Evolutionary conservation across 345 rosid species (phyloP), one percentile per base, ranked within the genome.

Genomic region (Pistacia vera): DNA sequence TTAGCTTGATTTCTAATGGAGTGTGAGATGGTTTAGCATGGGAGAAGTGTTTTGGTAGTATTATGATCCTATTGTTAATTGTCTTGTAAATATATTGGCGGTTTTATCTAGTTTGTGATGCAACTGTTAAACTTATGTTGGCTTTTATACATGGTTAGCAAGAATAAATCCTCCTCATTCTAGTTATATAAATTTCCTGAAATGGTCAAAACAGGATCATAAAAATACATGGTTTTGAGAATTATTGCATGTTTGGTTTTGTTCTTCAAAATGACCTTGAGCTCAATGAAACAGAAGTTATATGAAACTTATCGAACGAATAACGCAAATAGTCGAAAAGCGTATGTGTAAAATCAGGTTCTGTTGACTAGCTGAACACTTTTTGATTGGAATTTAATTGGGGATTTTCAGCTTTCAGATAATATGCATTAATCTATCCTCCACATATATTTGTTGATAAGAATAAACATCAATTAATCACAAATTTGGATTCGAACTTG

Each of bases 61-160:
- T 36, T 36, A 36, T 36, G 41, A 36, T 5, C 3, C 41, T 36
- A 38, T 13, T 4, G 9, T 20, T 8, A 66, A 12, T 11, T 20
- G 20, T 16, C 44, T 11, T 12, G 70, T 22, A 25, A 30, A 67
- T 22, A 67, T 25, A 30, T 49, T 4, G 41, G 69, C 7, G 30
- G 20, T 13, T 20, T 68, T 13, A 20, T 25, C 9, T 22, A 25
- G 38, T 49, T 68, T 13, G 36, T 68, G 10, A 48, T 11, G 71
- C 35, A 59, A 67, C 17, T 49, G 4, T 49, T 38, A 57, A 68
- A 68, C 57, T 68, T 25, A 68, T 68, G 57, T 46, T 66, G 56
- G 56, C 55, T 41, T 66, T 66, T 48, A 11, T 54, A 66, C 14
- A 66, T 46, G 54, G 33, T 46, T n/a, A 66, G n/a, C 13, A 8